Conservation (phyloP, 2,329 filamentous ascomycete genomes). For the Diaporthe vexans region DNA sequence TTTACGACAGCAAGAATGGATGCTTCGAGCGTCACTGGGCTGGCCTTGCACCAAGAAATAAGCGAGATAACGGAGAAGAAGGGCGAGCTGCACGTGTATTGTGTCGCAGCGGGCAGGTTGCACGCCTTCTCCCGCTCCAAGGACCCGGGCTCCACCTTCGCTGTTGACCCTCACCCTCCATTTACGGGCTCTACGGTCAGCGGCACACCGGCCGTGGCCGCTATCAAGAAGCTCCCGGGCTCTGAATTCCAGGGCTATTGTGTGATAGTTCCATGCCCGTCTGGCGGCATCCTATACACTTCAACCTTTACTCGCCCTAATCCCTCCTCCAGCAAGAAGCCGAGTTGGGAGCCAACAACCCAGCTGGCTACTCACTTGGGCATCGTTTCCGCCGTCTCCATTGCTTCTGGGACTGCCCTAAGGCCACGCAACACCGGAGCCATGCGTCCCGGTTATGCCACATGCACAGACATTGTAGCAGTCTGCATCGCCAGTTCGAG, state of each 20-base stretch:
- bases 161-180: neutral
- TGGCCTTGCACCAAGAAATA: neutral
- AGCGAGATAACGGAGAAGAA: rapidly evolving
- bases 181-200: neutral
- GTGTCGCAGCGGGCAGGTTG: neutral
- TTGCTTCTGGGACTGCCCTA: neutral
- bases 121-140: neutral
- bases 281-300: neutral
- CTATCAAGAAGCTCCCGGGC: neutral
- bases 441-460: neutral
- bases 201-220: neutral
- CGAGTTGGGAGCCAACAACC: neutral
- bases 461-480: neutral
- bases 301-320: too few species aligned
- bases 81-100: neutral
- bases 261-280: neutral
- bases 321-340: too few species aligned
- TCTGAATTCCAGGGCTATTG: neutral
- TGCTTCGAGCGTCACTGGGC: constrained; percentile 11
- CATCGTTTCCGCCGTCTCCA: neutral
- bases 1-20: neutral
- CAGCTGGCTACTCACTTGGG: neutral
- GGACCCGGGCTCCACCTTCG: neutral
- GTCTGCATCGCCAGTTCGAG: neutral
- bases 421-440: too few species aligned